A percentile compares a stretch with the other conserved stretches of the same genome.
Evolutionary conservation across 305 asterid species (phyloP).

Genomic region (Fraxinus sp.): DNA sequence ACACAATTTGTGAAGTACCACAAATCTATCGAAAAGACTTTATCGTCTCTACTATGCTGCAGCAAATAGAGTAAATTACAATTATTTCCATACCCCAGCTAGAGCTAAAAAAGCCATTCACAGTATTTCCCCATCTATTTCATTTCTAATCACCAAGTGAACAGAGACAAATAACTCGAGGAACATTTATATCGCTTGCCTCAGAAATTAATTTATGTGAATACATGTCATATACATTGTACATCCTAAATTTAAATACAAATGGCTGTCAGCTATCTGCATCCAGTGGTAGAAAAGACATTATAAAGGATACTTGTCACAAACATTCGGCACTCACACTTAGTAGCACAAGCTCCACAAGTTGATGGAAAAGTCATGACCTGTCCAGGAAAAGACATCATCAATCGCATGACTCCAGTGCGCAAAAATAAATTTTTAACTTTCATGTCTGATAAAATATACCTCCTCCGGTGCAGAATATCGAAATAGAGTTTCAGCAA

Average conservation of each 20-base stretch:
- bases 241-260: background rate
- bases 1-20: background rate
- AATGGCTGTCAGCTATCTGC: background rate
- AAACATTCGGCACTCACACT: slow-evolving; percentile 82
- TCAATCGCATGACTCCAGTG: background rate
- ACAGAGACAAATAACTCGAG: background rate
- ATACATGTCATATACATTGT: background rate
- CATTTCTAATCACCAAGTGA: background rate
- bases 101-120: background rate
- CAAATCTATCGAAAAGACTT: background rate
- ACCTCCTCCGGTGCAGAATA: slow-evolving; percentile 99
- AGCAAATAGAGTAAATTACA: background rate
- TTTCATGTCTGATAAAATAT: slow-evolving; percentile 1
- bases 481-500: slow-evolving; percentile 75
- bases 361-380: slow-evolving; percentile 92
- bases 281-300: background rate
- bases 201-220: background rate
- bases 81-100: background rate
- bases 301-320: slow-evolving; percentile 78
- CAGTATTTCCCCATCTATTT: background rate
- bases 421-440: background rate
- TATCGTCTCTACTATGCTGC: background rate
- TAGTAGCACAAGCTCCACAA: slow-evolving; percentile 76
- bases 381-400: slow-evolving; percentile 34
- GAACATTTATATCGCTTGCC: background rate